Evolutionary conservation across 306 rosid genomes (phyloP).

Genomic region (Gynostemma pentaphyllum): DNA sequence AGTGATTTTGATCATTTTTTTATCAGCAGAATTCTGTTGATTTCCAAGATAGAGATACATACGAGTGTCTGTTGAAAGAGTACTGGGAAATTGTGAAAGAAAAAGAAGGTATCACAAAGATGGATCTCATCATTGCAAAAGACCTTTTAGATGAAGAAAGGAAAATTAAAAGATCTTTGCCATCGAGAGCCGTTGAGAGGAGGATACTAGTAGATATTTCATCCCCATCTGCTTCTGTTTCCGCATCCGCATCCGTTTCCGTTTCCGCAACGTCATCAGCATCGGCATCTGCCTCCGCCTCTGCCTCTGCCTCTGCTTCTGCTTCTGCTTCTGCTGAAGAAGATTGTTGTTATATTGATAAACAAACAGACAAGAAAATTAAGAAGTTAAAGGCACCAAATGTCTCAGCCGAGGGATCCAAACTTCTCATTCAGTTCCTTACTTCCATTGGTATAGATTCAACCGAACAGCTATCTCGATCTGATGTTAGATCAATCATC

Average conservation of each 20-base stretch:
- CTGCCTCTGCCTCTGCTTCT: too few relatives aligned
- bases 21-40: constrained; percentile 36
- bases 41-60: constrained; percentile 41
- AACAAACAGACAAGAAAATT: too few relatives aligned
- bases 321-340: too few relatives aligned
- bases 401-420: constrained; percentile 49
- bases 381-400: constrained; percentile 15
- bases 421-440: constrained; percentile 49
- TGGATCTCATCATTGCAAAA: constrained; percentile 18
- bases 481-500: constrained; percentile 25
- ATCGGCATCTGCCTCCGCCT: too few relatives aligned
- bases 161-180: too few relatives aligned
- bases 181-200: too few relatives aligned
- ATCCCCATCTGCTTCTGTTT: too few relatives aligned
- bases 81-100: constrained; percentile 59
- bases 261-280: too few relatives aligned
- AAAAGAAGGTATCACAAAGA: constrained; percentile 36
- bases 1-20: background rate
- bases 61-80: constrained; percentile 63
- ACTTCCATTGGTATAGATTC: constrained; percentile 36
- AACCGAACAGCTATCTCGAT: constrained; percentile 25
- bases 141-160: too few relatives aligned
- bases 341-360: too few relatives aligned
- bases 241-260: too few relatives aligned
- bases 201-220: too few relatives aligned